Evolutionary conservation across 2,329 filamentous ascomycete species (phyloP).

Genomic region (Madurella mycetomatis): DNA sequence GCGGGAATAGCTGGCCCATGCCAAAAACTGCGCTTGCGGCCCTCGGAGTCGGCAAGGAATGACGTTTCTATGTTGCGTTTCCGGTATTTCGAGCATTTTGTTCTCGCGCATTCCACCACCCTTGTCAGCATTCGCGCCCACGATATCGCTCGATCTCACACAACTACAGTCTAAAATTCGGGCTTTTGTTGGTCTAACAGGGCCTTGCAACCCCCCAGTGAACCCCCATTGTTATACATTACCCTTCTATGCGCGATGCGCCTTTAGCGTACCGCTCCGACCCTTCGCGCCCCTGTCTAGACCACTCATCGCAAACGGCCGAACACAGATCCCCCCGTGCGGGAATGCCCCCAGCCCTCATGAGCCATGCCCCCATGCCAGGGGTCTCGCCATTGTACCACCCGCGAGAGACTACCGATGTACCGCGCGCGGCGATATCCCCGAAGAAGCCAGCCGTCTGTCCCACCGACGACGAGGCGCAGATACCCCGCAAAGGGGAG

Average conservation of each 20-base stretch:
- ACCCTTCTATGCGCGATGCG: constrained; percentile 3
- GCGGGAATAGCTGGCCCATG: constrained; percentile 11
- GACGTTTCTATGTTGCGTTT: constrained; percentile 23
- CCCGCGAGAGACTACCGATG: constrained; percentile 29
- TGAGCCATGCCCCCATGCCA: constrained; percentile 57
- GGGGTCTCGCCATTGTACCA: constrained; percentile 43
- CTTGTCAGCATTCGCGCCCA: constrained; percentile 1
- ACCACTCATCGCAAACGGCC: constrained; percentile 13
- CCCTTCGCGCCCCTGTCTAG: neutral
- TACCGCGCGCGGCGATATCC: constrained; percentile 28
- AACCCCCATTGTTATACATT: neutral
- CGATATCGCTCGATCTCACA: neutral
- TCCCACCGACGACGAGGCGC: constrained; percentile 49
- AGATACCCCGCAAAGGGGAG: constrained; percentile 45
- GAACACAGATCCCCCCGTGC: constrained; percentile 17
- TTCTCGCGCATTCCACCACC: neutral
- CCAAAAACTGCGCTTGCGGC: constrained; percentile 12
- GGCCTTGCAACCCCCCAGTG: too few species aligned
- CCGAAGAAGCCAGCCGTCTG: constrained; percentile 38
- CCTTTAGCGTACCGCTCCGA: constrained; percentile 10
- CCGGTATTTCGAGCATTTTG: constrained; percentile 14
- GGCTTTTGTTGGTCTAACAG: too few species aligned
- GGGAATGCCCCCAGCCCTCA: constrained; percentile 53
- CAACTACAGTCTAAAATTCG: neutral
- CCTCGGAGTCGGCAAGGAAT: constrained; percentile 15